phyloP scores from a whole-genome alignment of 257 asterid genomes.

The Solanum virginianum region DNA sequence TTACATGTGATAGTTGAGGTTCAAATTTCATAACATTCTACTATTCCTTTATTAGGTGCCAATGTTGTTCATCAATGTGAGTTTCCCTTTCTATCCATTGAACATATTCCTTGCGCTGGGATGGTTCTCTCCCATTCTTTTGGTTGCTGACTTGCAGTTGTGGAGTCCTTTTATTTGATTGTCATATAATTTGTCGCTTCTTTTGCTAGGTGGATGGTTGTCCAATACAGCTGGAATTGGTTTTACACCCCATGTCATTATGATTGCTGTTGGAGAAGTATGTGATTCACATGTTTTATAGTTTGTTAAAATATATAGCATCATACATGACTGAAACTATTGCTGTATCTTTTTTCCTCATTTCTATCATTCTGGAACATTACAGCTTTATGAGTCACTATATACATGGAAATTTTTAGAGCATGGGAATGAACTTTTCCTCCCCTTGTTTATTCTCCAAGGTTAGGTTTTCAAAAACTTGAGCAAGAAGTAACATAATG shows the following conservation, averaged over 20 bases:
- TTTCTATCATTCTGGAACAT: background rate
- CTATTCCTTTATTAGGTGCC: background rate
- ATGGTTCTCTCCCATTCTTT: background rate
- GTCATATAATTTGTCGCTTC: constrained; percentile 2
- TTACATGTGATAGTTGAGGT: background rate
- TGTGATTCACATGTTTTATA: constrained; percentile 3
- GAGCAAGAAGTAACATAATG: background rate
- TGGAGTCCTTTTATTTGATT: background rate
- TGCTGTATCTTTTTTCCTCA: background rate
- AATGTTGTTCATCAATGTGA: background rate
- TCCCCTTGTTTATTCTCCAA: background rate
- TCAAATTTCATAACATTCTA: background rate
- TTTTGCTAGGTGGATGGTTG: constrained; percentile 53
- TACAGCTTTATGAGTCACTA: background rate
- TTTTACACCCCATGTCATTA: constrained; percentile 62
- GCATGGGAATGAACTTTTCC: background rate
- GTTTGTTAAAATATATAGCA: background rate
- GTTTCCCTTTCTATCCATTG: background rate
- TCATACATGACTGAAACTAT: background rate
- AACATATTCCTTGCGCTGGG: background rate
- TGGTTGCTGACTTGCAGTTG: background rate
- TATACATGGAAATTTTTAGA: background rate
- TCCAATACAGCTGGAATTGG: constrained; percentile 52
- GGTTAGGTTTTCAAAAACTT: background rate
- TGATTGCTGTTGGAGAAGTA: constrained; percentile 68